Evolutionary conservation across 164 flowering plant genomes (phyloP).

Genomic region (Dillenia turbinata): DNA sequence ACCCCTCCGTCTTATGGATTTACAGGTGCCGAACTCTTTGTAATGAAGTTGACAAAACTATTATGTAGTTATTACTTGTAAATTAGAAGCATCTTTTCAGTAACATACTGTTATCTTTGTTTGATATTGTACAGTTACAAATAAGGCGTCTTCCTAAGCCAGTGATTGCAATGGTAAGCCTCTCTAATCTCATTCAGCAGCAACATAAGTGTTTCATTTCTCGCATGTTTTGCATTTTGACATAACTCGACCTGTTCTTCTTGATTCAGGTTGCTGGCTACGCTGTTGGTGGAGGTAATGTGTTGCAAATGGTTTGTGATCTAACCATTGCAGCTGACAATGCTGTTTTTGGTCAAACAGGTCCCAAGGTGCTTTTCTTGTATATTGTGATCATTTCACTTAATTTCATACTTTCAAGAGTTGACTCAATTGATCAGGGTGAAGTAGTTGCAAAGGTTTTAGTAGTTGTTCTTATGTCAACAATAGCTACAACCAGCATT

Average conservation of each 20-base stretch:
- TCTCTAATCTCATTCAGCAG: not conserved
- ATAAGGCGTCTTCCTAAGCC: slow-evolving; percentile 96
- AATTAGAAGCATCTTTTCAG: not conserved
- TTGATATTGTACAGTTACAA: slow-evolving; percentile 53
- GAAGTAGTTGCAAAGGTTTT: too few species aligned
- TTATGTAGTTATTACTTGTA: not conserved
- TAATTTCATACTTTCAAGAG: too few species aligned
- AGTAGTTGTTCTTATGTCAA: too few species aligned
- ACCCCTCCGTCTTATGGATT: slow-evolving; percentile 86
- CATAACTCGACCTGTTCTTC: not conserved
- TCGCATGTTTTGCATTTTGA: not conserved
- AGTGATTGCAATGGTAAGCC: slow-evolving; percentile 91
- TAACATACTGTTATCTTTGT: not conserved
- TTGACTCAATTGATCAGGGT: too few species aligned
- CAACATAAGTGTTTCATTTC: not conserved
- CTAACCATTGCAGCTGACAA: slow-evolving; percentile 93
- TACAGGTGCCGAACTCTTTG: slow-evolving; percentile 54
- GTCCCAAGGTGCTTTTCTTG: slow-evolving; percentile 74
- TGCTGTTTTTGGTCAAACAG: slow-evolving; percentile 89
- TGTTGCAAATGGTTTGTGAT: slow-evolving; percentile 96
- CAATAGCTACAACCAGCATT: too few species aligned
- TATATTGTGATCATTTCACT: too few species aligned
- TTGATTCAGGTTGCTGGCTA: slow-evolving; percentile 87
- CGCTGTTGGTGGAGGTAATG: slow-evolving; percentile 97
- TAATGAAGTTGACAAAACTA: not conserved